Conservation (phyloP, 2,329 filamentous ascomycete species). For the Penicillium vulpinum region DNA sequence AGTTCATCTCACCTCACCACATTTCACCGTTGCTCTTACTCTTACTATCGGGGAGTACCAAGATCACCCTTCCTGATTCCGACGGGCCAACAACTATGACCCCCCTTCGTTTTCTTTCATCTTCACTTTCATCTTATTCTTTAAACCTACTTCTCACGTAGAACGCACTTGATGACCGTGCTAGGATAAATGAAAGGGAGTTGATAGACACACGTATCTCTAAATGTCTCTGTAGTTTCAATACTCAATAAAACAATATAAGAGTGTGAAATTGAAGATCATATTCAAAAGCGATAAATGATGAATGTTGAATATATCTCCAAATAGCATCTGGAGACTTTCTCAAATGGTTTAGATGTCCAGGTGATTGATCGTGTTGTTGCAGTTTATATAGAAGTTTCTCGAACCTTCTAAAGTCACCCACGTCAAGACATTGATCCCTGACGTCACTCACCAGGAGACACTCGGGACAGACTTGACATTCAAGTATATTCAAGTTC, state of each 20-base stretch:
- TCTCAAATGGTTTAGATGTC: too few relatives aligned
- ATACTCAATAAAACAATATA: too few relatives aligned
- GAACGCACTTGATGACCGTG: too few relatives aligned
- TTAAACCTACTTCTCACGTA: too few relatives aligned
- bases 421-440: constrained; percentile 10
- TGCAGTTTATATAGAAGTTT: constrained; percentile 31
- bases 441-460: constrained; percentile 30
- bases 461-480: constrained; percentile 6
- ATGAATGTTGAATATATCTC: background rate
- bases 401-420: constrained; percentile 42
- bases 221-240: background rate
- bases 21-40: too few relatives aligned
- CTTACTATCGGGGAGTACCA: background rate
- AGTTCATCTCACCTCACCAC: too few relatives aligned
- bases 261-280: background rate
- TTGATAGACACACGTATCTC: background rate
- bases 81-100: background rate
- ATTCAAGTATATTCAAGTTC: constrained; percentile 11
- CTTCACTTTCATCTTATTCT: background rate
- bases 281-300: background rate
- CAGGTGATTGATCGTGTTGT: too few relatives aligned
- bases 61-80: background rate
- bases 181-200: background rate
- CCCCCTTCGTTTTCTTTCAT: background rate
- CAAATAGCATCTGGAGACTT: background rate